Percentiles rank a stretch among this genome's conserved stretches.
Conservation (phyloP, 768 basidiomycete genomes). For the Russula foetens region DNA sequence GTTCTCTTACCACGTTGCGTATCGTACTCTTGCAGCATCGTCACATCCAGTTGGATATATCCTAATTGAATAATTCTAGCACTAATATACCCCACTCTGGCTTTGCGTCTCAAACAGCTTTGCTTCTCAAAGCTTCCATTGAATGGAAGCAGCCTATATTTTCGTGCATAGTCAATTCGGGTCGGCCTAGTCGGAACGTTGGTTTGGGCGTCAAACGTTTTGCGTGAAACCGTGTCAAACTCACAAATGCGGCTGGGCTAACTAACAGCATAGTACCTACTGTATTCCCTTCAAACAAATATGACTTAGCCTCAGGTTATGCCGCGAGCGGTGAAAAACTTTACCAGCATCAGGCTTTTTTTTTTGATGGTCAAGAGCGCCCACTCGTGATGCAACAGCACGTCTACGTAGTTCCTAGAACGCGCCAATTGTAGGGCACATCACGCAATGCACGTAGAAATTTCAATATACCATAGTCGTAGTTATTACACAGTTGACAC, state of each 20-base stretch:
- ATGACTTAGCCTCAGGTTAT: not conserved
- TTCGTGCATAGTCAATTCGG: not conserved
- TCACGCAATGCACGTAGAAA: not conserved
- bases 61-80: conserved; percentile 19
- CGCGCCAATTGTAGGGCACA: not conserved
- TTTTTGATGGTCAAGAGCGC: not conserved
- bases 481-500: not conserved
- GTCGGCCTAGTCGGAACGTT: not conserved
- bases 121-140: conserved; percentile 10
- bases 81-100: conserved; percentile 20
- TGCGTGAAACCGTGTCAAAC: not conserved
- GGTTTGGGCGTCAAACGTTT: conserved; percentile 4
- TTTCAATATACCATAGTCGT: not conserved
- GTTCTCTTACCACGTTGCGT: conserved; percentile 1
- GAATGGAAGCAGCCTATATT: conserved; percentile 8
- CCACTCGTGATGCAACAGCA: conserved; percentile 5
- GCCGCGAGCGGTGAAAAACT: not conserved
- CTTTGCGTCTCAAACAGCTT: conserved; percentile 1
- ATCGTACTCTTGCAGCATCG: conserved; percentile 15
- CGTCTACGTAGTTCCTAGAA: not conserved
- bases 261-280: not conserved
- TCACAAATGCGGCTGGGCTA: not conserved
- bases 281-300: not conserved
- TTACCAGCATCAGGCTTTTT: not conserved
- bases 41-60: conserved; percentile 17